These are phyloP conservation scores for Mycena crocata DNA, from an alignment of 768 basidiomycete genomes.

Conservation along the genomic window DNA sequence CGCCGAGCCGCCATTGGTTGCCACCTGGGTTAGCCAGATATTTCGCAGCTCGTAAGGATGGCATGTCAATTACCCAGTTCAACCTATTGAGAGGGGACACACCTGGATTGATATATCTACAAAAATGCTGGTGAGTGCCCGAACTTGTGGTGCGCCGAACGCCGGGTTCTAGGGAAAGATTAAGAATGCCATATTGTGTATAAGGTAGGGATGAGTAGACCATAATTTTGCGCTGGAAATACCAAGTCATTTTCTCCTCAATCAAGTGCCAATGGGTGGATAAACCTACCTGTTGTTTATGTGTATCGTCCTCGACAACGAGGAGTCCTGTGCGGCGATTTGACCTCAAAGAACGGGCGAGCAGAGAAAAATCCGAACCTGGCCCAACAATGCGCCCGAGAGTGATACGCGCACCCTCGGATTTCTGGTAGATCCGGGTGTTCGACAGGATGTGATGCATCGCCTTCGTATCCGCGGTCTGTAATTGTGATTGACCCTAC, in stretches of 20 bases:
- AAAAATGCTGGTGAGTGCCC: slow-evolving; percentile 55
- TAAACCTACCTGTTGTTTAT: slow-evolving; percentile 34
- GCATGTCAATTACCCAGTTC: no score
- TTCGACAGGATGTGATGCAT: slow-evolving; percentile 62
- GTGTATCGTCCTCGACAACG: slow-evolving; percentile 39
- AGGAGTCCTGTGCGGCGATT: slow-evolving; percentile 46
- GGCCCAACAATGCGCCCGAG: slow-evolving; percentile 46
- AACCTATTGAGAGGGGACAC: neutral
- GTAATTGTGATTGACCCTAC: slow-evolving; percentile 41
- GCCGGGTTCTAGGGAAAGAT: slow-evolving; percentile 52
- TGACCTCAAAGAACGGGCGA: neutral
- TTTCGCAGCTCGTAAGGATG: no score
- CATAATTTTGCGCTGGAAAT: slow-evolving; percentile 40
- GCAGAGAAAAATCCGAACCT: slow-evolving; percentile 11
- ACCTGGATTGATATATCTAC: slow-evolving; percentile 51
- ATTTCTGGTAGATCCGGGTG: slow-evolving; percentile 56
- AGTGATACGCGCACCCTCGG: slow-evolving; percentile 38
- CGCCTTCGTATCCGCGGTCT: slow-evolving; percentile 61
- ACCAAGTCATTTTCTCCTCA: neutral
- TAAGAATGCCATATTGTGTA: neutral
- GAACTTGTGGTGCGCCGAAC: slow-evolving; percentile 58
- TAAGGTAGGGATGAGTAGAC: slow-evolving; percentile 5
- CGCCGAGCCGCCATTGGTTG: no score
- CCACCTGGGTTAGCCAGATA: no score
- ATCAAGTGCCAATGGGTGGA: neutral